Conservation (phyloP, 306 rosid genomes). For the Fagus sylvatica region DNA sequence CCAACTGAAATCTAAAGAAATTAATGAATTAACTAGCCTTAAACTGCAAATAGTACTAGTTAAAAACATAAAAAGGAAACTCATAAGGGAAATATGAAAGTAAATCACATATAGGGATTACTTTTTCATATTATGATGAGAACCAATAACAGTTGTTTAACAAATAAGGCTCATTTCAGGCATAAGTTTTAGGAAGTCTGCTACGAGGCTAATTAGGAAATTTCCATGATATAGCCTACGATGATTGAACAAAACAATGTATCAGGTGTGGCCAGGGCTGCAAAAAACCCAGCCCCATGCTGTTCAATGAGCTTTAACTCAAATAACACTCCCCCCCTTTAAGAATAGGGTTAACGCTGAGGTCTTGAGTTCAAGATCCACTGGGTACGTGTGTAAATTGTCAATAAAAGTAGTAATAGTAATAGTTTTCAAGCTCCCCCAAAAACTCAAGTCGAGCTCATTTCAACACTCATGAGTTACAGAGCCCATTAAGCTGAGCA, state of each 20-base stretch:
- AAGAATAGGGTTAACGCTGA: too few relatives aligned
- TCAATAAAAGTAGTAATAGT: not conserved
- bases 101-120: slow-evolving; percentile 7
- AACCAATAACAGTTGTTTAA: slow-evolving; percentile 15
- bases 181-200: slow-evolving; percentile 13
- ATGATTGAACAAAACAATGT: not conserved
- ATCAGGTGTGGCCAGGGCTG: not conserved
- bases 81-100: slow-evolving; percentile 16
- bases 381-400: too few relatives aligned
- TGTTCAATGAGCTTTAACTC: not conserved
- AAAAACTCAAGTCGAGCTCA: not conserved
- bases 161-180: slow-evolving; percentile 8
- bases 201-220: not conserved
- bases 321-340: too few relatives aligned
- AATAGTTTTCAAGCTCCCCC: not conserved
- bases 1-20: slow-evolving; percentile 80
- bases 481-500: not conserved
- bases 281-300: not conserved
- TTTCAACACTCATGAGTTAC: not conserved
- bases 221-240: not conserved
- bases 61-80: not conserved
- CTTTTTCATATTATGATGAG: slow-evolving; percentile 12
- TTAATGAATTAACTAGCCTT: slow-evolving; percentile 14
- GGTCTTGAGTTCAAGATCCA: too few relatives aligned
- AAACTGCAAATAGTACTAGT: slow-evolving; percentile 10